Evolutionary conservation across 345 rosid species (phyloP), one percentile per base, ranked within the genome.

Genomic region (Luvunga scandens): DNA sequence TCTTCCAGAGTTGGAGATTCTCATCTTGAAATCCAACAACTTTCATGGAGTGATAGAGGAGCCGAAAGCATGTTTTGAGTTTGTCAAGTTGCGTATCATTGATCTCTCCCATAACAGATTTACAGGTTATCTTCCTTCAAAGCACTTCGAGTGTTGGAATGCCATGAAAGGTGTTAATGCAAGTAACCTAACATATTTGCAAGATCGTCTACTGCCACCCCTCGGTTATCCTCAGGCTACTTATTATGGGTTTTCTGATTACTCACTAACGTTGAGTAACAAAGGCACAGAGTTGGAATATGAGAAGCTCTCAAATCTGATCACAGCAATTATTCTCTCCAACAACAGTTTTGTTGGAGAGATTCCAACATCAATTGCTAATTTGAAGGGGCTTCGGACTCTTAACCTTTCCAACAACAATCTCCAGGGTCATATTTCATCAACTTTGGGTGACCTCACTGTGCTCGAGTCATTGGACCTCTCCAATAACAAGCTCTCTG

Each of bases 31-130:
- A 36, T 65, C 28, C 0, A 80, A 82, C 61, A 24, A 19, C 7
- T 76, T 80, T 36, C 14, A 82, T 24, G 64, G 71, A 13, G 39
- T 21, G 2, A 45, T 79, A 2, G 31, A 28, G 30, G 31, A 57
- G 25, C 79, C 71, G 0, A 6, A 36, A 25, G 3, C 67, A 9
- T 16, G 33, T 9, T 68, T 19, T 18, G 36, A 8, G 0, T 81
- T 84, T 50, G 73, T 31, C 0, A 57, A 56, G 19, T 19, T 83
- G 30, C 77, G 13, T 12, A 66, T 80, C 31, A 59, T 83, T 60
- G 82, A 80, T 14, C 65, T 78, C 55, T 82, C 84, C 14, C 0
- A 4, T 16, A 83, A 85, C 36, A 45, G 16, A 3, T 80, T 83
- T 1, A 0, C 5, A 2, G 83, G 85, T 31, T 9, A 25, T 16